Conservation (phyloP, 805 yeast genomes). For the Suhomyces tanzawaensis region DNA sequence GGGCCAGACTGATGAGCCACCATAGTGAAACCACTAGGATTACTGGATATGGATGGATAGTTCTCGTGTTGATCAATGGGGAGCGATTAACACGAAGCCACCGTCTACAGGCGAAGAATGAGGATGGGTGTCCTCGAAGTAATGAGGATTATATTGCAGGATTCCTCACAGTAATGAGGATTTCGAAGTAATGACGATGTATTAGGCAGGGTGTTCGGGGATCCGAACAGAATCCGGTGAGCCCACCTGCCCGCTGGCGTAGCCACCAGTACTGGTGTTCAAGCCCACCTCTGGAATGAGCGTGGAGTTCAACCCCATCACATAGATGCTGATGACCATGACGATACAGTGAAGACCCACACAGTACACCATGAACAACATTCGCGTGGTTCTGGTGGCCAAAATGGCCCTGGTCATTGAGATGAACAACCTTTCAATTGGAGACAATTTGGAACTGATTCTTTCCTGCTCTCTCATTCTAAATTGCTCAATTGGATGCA, state of each 20-base stretch:
- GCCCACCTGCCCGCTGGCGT: constrained; percentile 19
- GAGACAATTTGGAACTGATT: constrained; percentile 66
- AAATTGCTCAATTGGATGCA: constrained; percentile 83
- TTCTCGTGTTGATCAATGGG: no score
- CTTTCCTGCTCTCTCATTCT: constrained; percentile 75
- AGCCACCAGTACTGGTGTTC: constrained; percentile 41
- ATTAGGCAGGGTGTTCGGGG: constrained; percentile 1
- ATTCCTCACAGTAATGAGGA: no score
- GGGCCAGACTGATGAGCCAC: no score
- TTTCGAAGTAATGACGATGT: no score
- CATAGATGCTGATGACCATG: constrained; percentile 58
- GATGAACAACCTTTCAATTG: constrained; percentile 74
- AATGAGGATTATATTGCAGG: no score
- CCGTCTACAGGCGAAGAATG: no score
- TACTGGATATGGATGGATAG: no score
- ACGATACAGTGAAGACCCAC: constrained; percentile 71
- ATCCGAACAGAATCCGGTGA: constrained; percentile 5
- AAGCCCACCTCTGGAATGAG: constrained; percentile 48
- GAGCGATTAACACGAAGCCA: no score
- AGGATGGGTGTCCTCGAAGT: no score
- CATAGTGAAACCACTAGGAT: no score
- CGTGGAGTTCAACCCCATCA: constrained; percentile 45
- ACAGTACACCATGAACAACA: constrained; percentile 72
- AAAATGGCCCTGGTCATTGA: constrained; percentile 71
- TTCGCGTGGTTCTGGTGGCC: constrained; percentile 69